These are phyloP conservation scores for Phytophthora agathidicida DNA, from an alignment of 352 stramenopile species.

Conservation along the genomic window DNA sequence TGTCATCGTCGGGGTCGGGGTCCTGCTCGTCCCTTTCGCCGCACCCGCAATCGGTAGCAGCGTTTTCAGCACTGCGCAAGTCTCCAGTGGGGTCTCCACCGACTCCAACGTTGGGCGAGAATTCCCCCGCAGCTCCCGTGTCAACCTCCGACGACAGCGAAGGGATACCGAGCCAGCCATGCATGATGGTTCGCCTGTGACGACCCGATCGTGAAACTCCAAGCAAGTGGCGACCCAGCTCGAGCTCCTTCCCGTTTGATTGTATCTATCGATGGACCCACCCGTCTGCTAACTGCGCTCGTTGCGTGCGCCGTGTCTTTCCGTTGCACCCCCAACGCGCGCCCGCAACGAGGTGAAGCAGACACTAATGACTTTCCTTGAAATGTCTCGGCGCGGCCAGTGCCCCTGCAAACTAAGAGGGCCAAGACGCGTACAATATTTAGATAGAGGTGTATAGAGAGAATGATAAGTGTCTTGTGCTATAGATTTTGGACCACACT, in stretches of 20 bases:
- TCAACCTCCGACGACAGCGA: constrained; percentile 18
- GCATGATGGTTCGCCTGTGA: constrained; percentile 36
- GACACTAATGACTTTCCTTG: constrained; percentile 30
- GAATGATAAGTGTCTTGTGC: constrained; percentile 7
- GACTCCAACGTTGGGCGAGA: neutral
- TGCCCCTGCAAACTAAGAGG: too few species aligned
- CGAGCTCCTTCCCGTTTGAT: constrained; percentile 10
- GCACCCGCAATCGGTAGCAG: constrained; percentile 13
- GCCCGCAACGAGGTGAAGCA: constrained; percentile 30
- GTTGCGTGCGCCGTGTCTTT: constrained; percentile 16
- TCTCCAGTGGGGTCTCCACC: neutral
- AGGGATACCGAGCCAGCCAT: constrained; percentile 8
- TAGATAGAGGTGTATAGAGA: constrained; percentile 20
- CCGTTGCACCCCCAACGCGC: constrained; percentile 11
- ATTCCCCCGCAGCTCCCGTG: constrained; percentile 4
- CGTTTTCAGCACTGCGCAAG: constrained; percentile 10
- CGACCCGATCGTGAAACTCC: constrained; percentile 7
- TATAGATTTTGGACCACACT: constrained; percentile 30
- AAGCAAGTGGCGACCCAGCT: constrained; percentile 3
- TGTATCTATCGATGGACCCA: constrained; percentile 25
- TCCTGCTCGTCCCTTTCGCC: constrained; percentile 32
- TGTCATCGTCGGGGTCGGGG: constrained; percentile 31
- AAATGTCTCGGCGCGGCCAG: constrained; percentile 13
- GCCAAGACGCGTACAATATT: constrained; percentile 20
- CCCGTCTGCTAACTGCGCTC: constrained; percentile 30